These are phyloP conservation scores for Rhododendron kiyosumense DNA, from an alignment of 148 eudicot species.

Conservation along the genomic window DNA sequence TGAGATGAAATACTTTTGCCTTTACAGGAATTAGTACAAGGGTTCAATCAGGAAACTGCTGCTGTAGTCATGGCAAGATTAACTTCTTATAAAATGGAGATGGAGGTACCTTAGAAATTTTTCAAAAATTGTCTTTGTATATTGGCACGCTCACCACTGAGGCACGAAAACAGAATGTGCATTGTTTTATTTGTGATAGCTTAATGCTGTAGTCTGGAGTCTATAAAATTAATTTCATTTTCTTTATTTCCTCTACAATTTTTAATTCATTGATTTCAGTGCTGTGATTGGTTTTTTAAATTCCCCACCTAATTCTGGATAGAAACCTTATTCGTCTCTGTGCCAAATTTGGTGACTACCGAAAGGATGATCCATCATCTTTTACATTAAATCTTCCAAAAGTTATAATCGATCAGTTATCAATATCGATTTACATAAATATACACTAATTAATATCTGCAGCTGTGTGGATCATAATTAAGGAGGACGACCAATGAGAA, in stretches of 20 bases:
- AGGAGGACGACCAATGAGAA: too few species aligned
- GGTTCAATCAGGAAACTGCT: slow-evolving; percentile 97
- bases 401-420: too few species aligned
- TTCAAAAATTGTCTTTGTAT: not conserved
- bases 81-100: slow-evolving; percentile 91
- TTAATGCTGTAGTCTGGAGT: not conserved
- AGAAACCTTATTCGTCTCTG: slow-evolving; percentile 85
- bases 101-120: slow-evolving; percentile 55
- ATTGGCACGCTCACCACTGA: not conserved
- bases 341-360: slow-evolving; percentile 87
- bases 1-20: slow-evolving; percentile 10
- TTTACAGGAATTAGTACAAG: slow-evolving; percentile 82
- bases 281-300: not conserved
- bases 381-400: slow-evolving; percentile 91
- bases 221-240: not conserved
- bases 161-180: not conserved
- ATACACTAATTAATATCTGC: too few species aligned
- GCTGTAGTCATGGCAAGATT: slow-evolving; percentile 94
- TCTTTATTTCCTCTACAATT: not conserved
- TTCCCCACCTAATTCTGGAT: slow-evolving; percentile 43
- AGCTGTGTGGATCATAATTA: too few species aligned
- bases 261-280: not conserved
- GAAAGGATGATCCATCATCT: slow-evolving; percentile 90
- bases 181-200: not conserved
- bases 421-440: too few species aligned